These are phyloP conservation scores for Shiraia bambusicola DNA, from an alignment of 2,329 filamentous ascomycete genomes.

Conservation along the genomic window DNA sequence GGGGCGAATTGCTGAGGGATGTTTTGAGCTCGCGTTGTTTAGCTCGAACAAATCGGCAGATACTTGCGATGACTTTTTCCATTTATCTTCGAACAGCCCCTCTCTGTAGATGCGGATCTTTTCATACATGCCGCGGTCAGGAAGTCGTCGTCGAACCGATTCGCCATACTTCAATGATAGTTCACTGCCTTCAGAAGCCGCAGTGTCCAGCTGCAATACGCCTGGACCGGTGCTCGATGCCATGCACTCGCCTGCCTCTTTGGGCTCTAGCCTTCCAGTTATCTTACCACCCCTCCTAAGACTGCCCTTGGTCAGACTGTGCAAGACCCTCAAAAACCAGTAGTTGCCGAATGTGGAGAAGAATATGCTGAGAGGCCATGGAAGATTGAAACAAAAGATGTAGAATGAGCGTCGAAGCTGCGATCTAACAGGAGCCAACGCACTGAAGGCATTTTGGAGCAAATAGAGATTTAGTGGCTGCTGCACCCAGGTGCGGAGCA, in stretches of 20 bases:
- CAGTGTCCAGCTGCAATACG: constrained; percentile 43
- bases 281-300: constrained; percentile 11
- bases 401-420: constrained; percentile 57
- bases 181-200: not conserved
- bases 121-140: constrained; percentile 51
- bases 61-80: constrained; percentile 56
- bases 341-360: constrained; percentile 53
- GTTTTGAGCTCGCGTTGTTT: constrained; percentile 3
- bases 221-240: constrained; percentile 56
- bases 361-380: constrained; percentile 47
- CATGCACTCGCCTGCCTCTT: constrained; percentile 49
- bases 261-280: constrained; percentile 8
- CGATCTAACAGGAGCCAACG: constrained; percentile 50
- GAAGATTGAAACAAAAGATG: constrained; percentile 57
- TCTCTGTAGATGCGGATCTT: constrained; percentile 59
- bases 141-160: constrained; percentile 44
- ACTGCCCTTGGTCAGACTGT: constrained; percentile 43
- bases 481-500: constrained; percentile 52
- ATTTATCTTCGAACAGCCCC: constrained; percentile 47
- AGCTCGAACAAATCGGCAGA: constrained; percentile 52
- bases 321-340: constrained; percentile 49
- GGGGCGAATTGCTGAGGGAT: constrained; percentile 24
- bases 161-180: constrained; percentile 32
- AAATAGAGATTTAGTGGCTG: constrained; percentile 50
- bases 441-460: constrained; percentile 47